Percentiles rank a stretch among this genome's conserved stretches.
Conservation (phyloP, 208 protist genomes). For the Baffinella frigidus region DNA sequence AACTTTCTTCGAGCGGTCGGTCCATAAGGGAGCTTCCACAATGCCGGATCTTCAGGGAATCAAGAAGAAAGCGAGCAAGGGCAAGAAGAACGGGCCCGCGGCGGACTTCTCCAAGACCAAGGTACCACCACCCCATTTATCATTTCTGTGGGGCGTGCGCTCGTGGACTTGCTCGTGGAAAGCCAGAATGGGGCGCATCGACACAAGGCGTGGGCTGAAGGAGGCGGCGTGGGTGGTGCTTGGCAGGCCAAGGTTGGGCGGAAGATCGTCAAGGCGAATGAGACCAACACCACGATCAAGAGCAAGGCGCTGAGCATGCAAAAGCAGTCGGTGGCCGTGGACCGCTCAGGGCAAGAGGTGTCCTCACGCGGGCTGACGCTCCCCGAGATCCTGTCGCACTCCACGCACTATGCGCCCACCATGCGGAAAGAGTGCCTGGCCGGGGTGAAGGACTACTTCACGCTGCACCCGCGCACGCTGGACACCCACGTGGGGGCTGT, state of each 20-base stretch:
- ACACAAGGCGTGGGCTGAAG: too few relatives aligned
- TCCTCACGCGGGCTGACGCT: neutral
- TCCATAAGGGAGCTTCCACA: too few relatives aligned
- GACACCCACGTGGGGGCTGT: conserved; percentile 1
- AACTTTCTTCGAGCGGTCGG: too few relatives aligned
- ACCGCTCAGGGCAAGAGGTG: conserved; percentile 39
- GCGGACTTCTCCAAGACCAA: conserved; percentile 43
- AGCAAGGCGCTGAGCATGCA: neutral
- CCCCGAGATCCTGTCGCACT: neutral
- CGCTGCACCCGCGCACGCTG: neutral
- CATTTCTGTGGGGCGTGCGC: too few relatives aligned
- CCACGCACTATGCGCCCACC: neutral
- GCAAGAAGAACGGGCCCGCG: neutral
- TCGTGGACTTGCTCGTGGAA: too few relatives aligned
- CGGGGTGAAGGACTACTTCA: conserved; percentile 39
- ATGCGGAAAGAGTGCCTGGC: conserved; percentile 2
- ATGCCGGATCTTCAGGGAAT: conserved; percentile 62
- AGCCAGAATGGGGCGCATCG: too few relatives aligned
- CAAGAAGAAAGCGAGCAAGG: conserved; percentile 42
- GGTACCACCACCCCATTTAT: neutral
- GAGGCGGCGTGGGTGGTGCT: too few relatives aligned
- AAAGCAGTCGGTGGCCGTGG: conserved; percentile 24
- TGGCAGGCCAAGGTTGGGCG: conserved; percentile 41
- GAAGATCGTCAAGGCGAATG: conserved; percentile 43
- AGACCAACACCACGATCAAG: conserved; percentile 39